Conservation (phyloP, 768 basidiomycete species). For the Lactifluus hygrophoroides region DNA sequence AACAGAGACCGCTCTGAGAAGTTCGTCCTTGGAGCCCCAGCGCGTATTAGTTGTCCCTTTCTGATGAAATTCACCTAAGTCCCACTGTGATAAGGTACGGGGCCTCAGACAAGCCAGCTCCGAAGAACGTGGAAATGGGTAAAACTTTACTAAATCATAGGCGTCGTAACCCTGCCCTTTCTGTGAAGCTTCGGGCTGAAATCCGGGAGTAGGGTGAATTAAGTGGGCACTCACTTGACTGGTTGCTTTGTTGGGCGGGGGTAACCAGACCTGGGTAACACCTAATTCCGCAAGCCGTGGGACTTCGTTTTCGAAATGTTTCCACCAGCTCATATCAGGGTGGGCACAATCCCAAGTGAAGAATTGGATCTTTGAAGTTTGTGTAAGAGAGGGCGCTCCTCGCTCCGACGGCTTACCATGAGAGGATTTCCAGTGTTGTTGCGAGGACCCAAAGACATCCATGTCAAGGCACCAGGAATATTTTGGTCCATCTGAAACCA, state of each 20-base stretch:
- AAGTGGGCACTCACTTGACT: slow-evolving; percentile 34
- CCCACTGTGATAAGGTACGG: slow-evolving; percentile 50
- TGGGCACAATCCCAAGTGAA: slow-evolving; percentile 72
- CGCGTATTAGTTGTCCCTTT: slow-evolving; percentile 63
- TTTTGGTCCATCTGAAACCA: background rate
- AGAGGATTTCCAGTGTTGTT: slow-evolving; percentile 44
- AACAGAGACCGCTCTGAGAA: slow-evolving; percentile 56
- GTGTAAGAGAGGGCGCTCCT: background rate
- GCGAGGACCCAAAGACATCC: slow-evolving; percentile 55
- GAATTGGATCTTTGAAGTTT: slow-evolving; percentile 54
- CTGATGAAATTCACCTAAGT: slow-evolving; percentile 77
- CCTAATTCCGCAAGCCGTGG: slow-evolving; percentile 58
- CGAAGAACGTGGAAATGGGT: slow-evolving; percentile 13
- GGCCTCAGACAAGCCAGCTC: background rate
- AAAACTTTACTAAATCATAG: slow-evolving; percentile 58
- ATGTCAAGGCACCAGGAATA: slow-evolving; percentile 37
- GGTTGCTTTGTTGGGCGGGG: slow-evolving; percentile 76
- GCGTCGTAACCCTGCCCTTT: slow-evolving; percentile 75
- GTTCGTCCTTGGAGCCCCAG: slow-evolving; percentile 83
- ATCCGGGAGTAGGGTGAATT: background rate
- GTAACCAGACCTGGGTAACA: slow-evolving; percentile 76
- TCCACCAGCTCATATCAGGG: slow-evolving; percentile 68
- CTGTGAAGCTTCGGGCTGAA: slow-evolving; percentile 29
- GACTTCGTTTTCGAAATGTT: slow-evolving; percentile 57
- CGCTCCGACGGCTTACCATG: slow-evolving; percentile 41